Base-by-base conservation (phyloP, 164 flowering plant species). In the Vitis labrusca region DNA sequence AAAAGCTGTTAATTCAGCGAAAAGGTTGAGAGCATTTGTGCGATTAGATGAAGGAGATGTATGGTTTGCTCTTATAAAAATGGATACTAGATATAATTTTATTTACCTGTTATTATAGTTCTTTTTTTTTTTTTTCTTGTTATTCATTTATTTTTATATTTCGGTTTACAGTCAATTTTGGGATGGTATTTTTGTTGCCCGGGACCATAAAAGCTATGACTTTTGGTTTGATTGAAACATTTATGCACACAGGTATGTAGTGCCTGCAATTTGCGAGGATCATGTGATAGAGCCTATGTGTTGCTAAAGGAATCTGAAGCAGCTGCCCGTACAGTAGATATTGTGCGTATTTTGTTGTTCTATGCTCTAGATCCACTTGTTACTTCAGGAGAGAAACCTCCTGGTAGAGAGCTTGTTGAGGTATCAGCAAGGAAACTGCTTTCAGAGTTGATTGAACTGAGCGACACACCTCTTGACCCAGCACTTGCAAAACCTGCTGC, bases 241-340 rank as follows among this genome's bases (percentile, higher is more conserved):
- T 69, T 67, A 19, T 14, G 2, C 81, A 73, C 81, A 73, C 80
- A 95, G 97, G 98, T 90, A 32, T 95, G 99, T 60, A 59, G 93
- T 80, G 77, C 79, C 32, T 95, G 99, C 75, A 79, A 69, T 72
- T 77, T 91, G 32, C 86, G 97, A 68, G 90, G 88, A 67, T 90
- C 99, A n/a, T 95, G 98, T 81, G 99, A 95, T 73, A 89, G 90
- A 74, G 97, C 99, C 50, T 90, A 90, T 76, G 83, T 82, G 58
- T 73, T 85, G 59, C 63, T 85, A 9, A 83, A 90, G 73, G 90
- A 86, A 10, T 71, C 84, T 73, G 99, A 93, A 77, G 83, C 83
- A 29, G 78, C 75, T 73, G 88, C 93, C 2, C 86, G 97, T 4
- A 93, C 98, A 16, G 90, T 95, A 68, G 99, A 95, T 83, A 59